Base-by-base conservation (phyloP, 768 basidiomycete genomes). In the Naganishia antarctica region DNA sequence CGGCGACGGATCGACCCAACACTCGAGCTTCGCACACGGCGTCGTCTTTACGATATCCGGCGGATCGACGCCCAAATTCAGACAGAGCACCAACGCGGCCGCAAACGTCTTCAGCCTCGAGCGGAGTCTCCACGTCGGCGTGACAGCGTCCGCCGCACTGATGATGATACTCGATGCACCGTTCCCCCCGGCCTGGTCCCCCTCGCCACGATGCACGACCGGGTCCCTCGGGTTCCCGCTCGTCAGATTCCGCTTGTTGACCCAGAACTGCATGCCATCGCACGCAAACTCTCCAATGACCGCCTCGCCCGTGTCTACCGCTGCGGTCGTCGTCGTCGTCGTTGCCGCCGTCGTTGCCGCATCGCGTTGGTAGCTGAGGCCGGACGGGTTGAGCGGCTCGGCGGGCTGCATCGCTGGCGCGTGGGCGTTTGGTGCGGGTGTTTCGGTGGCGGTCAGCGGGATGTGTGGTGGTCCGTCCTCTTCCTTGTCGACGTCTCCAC, bases 1-100 rank as follows among this genome's bases (percentile, higher is more conserved):
- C 18, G 87, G 89, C 68, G 87, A 89, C 4, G 94, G 94, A 78
- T 98, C 93, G 34, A 98, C 88, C 96, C 96, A 99, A 68, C 91
- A 92, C 77, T 98, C 94, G 50, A 96, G 81, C 45, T 88, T 86
- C 0, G 96, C 92, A 70, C 92, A 97, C 0, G 96, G 96, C 68
- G 88, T 88, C 6, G 94, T 97, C 81, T 98, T 99, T 79, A 98
- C 87, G 59, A 97, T 82, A 73, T 99, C 96, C 66, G 96, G 96
- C 18, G 96, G 96, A 73, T 98, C 94, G 48, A 96, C 90, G 61
- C 94, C 93, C 75, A 98, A 91, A 78, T 98, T 97, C 21, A 99
- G 82, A 73, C 96, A 99, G 61, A 98, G 80, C 9, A 94, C 88
- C 5, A 94, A 81, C 2, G 73, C 79, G 1, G 91, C 94, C 37